phyloP scores from a whole-genome alignment of 2,329 filamentous ascomycete species.

The Hypoxylon sp. region DNA sequence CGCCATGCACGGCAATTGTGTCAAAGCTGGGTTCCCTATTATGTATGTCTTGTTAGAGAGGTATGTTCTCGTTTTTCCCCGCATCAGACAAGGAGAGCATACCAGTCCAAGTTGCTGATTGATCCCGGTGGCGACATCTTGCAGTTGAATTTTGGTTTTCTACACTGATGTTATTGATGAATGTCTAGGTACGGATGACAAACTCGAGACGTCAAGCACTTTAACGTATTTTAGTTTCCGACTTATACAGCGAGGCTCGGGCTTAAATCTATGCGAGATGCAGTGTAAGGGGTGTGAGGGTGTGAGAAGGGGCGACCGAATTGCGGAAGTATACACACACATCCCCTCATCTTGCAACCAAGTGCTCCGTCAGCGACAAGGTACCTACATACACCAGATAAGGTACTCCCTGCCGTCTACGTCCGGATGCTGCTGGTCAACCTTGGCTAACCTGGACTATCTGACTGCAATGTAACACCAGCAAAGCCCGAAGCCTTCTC shows the following conservation, averaged over 20 bases:
- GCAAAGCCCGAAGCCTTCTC: constrained; percentile 43
- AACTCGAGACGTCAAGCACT: constrained; percentile 13
- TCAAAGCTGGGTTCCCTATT: constrained; percentile 52
- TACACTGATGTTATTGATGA: constrained; percentile 19
- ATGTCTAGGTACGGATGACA: constrained; percentile 4
- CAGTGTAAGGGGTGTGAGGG: constrained; percentile 10
- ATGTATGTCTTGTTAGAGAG: constrained; percentile 41
- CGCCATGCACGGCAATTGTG: constrained; percentile 53
- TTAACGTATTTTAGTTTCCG: constrained; percentile 2
- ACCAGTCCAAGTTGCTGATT: constrained; percentile 55
- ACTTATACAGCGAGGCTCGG: constrained; percentile 33
- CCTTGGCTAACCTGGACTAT: constrained; percentile 20
- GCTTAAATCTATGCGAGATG: constrained; percentile 38
- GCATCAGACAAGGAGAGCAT: constrained; percentile 29
- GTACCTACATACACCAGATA: constrained; percentile 39
- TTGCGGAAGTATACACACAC: constrained; percentile 32
- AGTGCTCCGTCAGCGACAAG: constrained; percentile 19
- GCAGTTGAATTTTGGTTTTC: constrained; percentile 10
- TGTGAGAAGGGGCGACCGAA: constrained; percentile 15
- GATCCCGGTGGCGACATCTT: constrained; percentile 54
- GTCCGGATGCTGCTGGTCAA: constrained; percentile 32
- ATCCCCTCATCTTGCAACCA: constrained; percentile 23
- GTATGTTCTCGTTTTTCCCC: constrained; percentile 18
- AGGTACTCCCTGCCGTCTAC: constrained; percentile 36
- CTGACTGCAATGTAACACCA: constrained; percentile 45